Percentiles rank a stretch among this genome's conserved stretches.
phyloP scores from a whole-genome alignment of 2,329 filamentous ascomycete species.

The Boeremia exigua region DNA sequence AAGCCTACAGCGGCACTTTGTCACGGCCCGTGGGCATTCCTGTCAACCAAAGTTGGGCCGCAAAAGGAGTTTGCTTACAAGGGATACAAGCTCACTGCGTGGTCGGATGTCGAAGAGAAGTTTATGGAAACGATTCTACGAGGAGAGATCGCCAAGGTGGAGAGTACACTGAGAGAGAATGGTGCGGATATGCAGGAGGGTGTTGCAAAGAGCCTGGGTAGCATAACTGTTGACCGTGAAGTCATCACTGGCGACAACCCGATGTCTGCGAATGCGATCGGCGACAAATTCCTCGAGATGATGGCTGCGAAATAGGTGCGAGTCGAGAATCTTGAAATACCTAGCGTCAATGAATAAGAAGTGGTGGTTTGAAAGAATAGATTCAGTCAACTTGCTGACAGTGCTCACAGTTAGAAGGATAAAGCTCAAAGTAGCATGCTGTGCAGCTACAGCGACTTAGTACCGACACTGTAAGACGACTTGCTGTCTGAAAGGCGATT shows the following conservation, averaged over 20 bases:
- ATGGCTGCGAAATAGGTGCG: constrained; percentile 17
- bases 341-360: too few relatives aligned
- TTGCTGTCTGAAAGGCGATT: too few relatives aligned
- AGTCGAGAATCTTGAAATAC: too few relatives aligned
- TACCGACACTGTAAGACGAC: too few relatives aligned
- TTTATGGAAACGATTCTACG: constrained; percentile 53
- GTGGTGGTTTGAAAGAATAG: too few relatives aligned
- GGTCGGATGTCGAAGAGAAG: constrained; percentile 55
- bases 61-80: constrained; percentile 51
- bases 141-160: constrained; percentile 54
- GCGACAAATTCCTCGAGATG: constrained; percentile 44
- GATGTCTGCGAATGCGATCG: constrained; percentile 41
- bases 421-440: too few relatives aligned
- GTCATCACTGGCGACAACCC: constrained; percentile 44
- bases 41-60: constrained; percentile 50
- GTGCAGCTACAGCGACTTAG: too few relatives aligned
- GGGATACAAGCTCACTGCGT: constrained; percentile 55
- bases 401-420: too few relatives aligned
- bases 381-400: too few relatives aligned
- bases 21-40: constrained; percentile 55
- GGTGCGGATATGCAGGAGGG: constrained; percentile 56
- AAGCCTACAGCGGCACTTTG: constrained; percentile 57
- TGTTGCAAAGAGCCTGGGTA: constrained; percentile 47
- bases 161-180: constrained; percentile 45
- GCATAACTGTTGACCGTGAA: constrained; percentile 53